Conservation (phyloP, 1,284 basidiomycete genomes). For the Stereum hirsutum region DNA sequence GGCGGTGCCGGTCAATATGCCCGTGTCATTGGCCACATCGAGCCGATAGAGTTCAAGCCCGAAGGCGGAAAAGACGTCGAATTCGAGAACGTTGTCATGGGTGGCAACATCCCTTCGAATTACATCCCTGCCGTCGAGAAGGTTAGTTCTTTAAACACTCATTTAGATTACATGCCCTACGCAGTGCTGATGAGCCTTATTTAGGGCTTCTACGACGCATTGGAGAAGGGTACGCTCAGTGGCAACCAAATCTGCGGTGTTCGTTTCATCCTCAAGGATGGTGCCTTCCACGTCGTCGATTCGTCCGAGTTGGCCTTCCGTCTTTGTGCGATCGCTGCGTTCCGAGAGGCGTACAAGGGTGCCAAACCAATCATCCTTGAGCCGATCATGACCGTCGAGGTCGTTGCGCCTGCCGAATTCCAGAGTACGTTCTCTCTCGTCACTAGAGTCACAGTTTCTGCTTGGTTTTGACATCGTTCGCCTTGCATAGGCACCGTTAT, state of each 20-base stretch:
- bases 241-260: constrained; percentile 87
- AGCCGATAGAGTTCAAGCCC: constrained; percentile 79
- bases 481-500: constrained; percentile 68
- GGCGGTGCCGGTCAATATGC: constrained; percentile 98
- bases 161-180: neutral
- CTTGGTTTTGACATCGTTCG: neutral
- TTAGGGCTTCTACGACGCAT: constrained; percentile 91
- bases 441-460: neutral
- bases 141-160: constrained; percentile 30
- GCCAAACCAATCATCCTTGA: constrained; percentile 84
- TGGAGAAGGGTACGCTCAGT: constrained; percentile 86
- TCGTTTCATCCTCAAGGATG: constrained; percentile 88
- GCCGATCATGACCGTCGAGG: constrained; percentile 98
- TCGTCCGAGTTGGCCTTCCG: constrained; percentile 97
- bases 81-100: constrained; percentile 88
- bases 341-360: constrained; percentile 83
- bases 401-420: constrained; percentile 94
- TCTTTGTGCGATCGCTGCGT: constrained; percentile 83
- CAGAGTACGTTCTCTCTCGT: constrained; percentile 53
- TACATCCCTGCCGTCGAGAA: constrained; percentile 96
- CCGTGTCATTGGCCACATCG: constrained; percentile 86
- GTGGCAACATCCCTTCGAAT: constrained; percentile 85
- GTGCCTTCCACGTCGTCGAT: constrained; percentile 91
- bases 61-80: constrained; percentile 82
- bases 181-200: constrained; percentile 3